Percentiles rank a stretch among this genome's conserved stretches.
Conservation (phyloP, 2,329 filamentous ascomycete genomes). For the Verticillium klebahnii region DNA sequence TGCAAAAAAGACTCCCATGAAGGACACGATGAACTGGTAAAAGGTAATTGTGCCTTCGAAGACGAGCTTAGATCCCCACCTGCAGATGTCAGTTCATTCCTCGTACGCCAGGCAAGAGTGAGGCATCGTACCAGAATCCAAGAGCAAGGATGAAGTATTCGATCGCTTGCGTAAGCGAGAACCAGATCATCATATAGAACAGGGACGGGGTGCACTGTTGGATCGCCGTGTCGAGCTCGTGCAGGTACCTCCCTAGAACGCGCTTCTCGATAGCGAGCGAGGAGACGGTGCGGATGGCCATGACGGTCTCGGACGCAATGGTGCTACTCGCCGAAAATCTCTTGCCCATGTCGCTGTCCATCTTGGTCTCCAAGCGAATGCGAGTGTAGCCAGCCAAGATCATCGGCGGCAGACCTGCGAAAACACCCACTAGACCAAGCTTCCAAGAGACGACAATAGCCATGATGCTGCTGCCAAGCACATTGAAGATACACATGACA, state of each 20-base stretch:
- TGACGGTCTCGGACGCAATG: slow-evolving; percentile 40
- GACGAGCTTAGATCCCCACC: background rate
- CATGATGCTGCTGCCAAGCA: slow-evolving; percentile 33
- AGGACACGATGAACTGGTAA: slow-evolving; percentile 19
- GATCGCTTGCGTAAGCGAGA: slow-evolving; percentile 21
- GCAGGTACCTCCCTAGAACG: slow-evolving; percentile 26
- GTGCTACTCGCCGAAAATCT: slow-evolving; percentile 34
- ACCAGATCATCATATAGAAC: slow-evolving; percentile 18
- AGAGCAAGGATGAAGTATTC: slow-evolving; percentile 26
- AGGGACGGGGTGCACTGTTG: slow-evolving; percentile 6
- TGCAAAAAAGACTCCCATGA: slow-evolving; percentile 25
- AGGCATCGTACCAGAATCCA: slow-evolving; percentile 27
- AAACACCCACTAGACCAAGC: slow-evolving; percentile 36
- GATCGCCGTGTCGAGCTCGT: slow-evolving; percentile 19
- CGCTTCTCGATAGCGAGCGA: slow-evolving; percentile 30
- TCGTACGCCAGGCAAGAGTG: background rate
- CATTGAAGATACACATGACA: slow-evolving; percentile 32
- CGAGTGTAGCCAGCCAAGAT: slow-evolving; percentile 33
- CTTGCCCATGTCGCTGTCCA: slow-evolving; percentile 30
- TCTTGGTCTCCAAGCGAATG: slow-evolving; percentile 35
- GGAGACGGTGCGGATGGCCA: slow-evolving; percentile 38
- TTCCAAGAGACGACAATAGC: slow-evolving; percentile 38
- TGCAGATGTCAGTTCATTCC: background rate
- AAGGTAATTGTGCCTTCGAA: background rate
- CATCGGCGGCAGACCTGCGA: slow-evolving; percentile 35